phyloP scores from a whole-genome alignment of 2,329 filamentous ascomycete genomes.

The Aspergillus puulaauensis region DNA sequence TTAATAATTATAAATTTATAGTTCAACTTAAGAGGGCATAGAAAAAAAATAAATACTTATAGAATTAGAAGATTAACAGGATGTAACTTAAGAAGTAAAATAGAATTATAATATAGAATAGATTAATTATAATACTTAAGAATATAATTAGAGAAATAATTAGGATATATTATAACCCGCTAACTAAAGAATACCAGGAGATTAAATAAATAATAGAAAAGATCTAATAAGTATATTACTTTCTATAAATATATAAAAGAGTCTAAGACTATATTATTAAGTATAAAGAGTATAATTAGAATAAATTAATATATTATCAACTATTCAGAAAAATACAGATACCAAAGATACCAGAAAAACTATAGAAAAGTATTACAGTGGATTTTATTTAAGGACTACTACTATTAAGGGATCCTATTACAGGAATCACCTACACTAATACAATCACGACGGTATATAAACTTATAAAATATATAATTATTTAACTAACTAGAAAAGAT shows the following conservation, averaged over 20 bases:
- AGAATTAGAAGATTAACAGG: background rate
- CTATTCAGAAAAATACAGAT: background rate
- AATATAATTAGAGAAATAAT: background rate
- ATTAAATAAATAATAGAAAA: background rate
- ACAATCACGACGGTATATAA: background rate
- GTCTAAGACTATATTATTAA: background rate
- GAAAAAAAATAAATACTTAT: background rate
- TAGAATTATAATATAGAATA: background rate
- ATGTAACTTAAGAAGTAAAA: background rate
- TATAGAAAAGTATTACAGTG: background rate
- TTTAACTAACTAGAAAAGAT: background rate
- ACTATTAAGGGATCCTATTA: background rate
- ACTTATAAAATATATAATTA: background rate
- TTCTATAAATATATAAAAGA: constrained; percentile 3
- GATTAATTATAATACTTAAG: background rate
- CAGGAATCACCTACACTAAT: background rate
- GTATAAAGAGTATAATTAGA: background rate
- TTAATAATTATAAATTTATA: background rate
- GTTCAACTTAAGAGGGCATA: background rate
- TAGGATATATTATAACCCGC: background rate
- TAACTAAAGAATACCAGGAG: background rate
- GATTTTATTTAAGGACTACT: background rate
- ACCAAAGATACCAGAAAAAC: background rate
- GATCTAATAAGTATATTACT: background rate
- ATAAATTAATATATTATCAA: too few species aligned